These are phyloP conservation scores for Abelmoschus esculentus DNA, from an alignment of 345 rosid genomes.

Conservation along the genomic window DNA sequence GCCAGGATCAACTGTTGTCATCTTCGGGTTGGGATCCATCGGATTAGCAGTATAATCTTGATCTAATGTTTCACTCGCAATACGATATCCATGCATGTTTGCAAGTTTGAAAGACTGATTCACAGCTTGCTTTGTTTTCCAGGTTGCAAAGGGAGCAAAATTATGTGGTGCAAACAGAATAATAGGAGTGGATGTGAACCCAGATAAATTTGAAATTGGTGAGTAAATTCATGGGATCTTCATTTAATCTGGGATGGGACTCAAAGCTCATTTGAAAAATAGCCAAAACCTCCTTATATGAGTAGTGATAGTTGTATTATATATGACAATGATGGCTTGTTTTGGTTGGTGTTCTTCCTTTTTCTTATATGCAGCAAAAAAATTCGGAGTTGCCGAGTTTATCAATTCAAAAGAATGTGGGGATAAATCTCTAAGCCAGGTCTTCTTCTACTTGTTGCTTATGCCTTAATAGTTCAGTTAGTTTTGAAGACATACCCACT, in stretches of 20 bases:
- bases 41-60: conserved; percentile 62
- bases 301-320: no score
- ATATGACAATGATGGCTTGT: no score
- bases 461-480: not conserved
- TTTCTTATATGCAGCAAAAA: conserved; percentile 33
- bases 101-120: not conserved
- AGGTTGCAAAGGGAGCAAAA: conserved; percentile 89
- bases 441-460: conserved; percentile 6
- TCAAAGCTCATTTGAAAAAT: no score
- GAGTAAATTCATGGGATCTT: conserved; percentile 14
- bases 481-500: not conserved
- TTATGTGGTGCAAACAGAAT: conserved; percentile 70
- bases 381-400: conserved; percentile 74
- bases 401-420: conserved; percentile 41
- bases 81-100: not conserved
- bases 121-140: conserved; percentile 4
- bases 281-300: no score
- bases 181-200: conserved; percentile 68
- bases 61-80: not conserved
- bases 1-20: conserved; percentile 74
- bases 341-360: conserved; percentile 4
- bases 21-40: conserved; percentile 80
- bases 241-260: no score
- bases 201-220: conserved; percentile 63
- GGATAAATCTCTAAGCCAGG: conserved; percentile 57